Evolutionary conservation across 108 stramenopile genomes (phyloP), one percentile per base, ranked within the genome.

Genomic region (Fragilaria crotonensis): DNA sequence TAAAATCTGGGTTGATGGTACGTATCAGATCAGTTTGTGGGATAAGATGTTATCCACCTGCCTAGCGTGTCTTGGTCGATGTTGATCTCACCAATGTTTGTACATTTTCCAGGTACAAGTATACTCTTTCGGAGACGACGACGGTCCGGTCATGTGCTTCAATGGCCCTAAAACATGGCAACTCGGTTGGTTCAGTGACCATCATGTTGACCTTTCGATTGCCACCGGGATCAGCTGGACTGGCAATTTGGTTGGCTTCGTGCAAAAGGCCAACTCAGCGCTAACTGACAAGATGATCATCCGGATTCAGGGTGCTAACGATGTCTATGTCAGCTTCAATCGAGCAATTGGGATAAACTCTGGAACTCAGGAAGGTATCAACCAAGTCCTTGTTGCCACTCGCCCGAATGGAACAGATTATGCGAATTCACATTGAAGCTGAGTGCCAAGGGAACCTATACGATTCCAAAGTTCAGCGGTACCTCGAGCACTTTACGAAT

Each of bases 71-170:
- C n/a, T n/a, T n/a, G n/a, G n/a, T n/a, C n/a, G n/a, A n/a, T n/a
- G n/a, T n/a, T n/a, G n/a, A n/a, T 41, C 36, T 11, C 7, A 7
- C 36, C 14, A 11, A 41, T 41, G 7, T 7, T 41, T 7, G 14
- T 11, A 41, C 14, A 41, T 14, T 41, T 41, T n/a, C n/a, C n/a
- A n/a, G n/a, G n/a, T n/a, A n/a, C 14, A 41, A 49, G 65, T 57
- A 45, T 66, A 51, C 46, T 33, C 53, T 1, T 66, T 59, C 45
- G 26, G 21, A 7, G 30, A 49, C 18, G 46, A 48, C 46, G 48
- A 66, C 22, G 29, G 30, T 25, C 65, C 65, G 18, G 18, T 18
- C 7, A 66, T 66, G 65, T 66, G 65, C 46, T 66, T 66, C 57
- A 66, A 66, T 49, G 57, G 25, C 14, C 23, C 58, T 1, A 66